Evolutionary conservation across 331 rosid genomes (phyloP).

Genomic region (Quercus lobata): DNA sequence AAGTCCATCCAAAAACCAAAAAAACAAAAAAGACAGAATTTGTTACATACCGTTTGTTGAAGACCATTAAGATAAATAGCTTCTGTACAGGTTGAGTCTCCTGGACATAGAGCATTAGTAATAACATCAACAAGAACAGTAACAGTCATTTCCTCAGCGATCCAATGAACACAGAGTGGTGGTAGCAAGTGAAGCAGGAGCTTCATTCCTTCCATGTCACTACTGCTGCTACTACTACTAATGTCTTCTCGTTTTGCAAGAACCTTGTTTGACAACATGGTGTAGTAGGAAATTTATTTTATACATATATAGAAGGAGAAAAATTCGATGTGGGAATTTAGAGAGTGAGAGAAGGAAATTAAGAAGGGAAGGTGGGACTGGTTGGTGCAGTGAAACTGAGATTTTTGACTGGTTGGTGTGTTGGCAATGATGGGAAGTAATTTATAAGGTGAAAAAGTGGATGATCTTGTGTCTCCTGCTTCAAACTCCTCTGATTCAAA

Average conservation of each 20-base stretch:
- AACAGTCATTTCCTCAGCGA: conserved; percentile 83
- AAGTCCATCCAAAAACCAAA: background rate
- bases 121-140: conserved; percentile 81
- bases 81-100: conserved; percentile 46
- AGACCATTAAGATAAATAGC: conserved; percentile 61
- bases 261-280: background rate
- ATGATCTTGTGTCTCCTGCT: too few species aligned
- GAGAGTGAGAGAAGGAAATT: background rate
- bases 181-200: conserved; percentile 65
- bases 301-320: background rate
- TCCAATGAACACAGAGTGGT: conserved; percentile 65
- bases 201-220: conserved; percentile 6
- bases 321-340: background rate
- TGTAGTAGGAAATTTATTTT: background rate
- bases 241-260: background rate
- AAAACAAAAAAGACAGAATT: background rate
- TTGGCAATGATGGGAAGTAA: background rate
- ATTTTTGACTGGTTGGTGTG: background rate
- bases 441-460: background rate
- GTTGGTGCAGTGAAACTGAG: background rate
- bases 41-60: conserved; percentile 57
- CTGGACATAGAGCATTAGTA: conserved; percentile 57
- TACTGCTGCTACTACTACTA: too few species aligned
- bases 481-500: too few species aligned
- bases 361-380: background rate